A percentile compares a stretch with the other conserved stretches of the same genome.
Evolutionary conservation across 768 basidiomycete genomes (phyloP).

Genomic region (Agrocybe praecox): DNA sequence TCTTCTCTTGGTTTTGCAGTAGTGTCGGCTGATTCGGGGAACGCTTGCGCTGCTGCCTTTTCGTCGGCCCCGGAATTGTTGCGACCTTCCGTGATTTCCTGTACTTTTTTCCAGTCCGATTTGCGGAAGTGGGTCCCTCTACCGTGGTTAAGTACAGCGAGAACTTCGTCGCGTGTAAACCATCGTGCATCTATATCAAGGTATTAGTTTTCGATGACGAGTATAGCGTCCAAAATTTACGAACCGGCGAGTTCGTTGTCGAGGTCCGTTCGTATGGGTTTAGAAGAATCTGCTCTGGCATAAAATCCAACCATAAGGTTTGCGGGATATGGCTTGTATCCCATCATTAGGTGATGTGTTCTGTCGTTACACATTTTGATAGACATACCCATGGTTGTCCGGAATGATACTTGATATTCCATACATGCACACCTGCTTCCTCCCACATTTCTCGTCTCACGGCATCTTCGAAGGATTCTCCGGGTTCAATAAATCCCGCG

Average conservation of each 20-base stretch:
- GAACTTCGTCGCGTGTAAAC: conserved; percentile 79
- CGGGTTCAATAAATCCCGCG: conserved; percentile 94
- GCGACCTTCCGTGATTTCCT: conserved; percentile 39
- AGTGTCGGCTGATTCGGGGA: conserved; percentile 1
- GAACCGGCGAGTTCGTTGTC: conserved; percentile 94
- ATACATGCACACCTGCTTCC: conserved; percentile 89
- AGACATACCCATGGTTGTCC: conserved; percentile 79
- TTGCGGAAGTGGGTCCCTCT: conserved; percentile 50
- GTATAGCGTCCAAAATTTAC: conserved; percentile 19
- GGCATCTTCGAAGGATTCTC: conserved; percentile 93
- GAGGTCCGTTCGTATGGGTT: conserved; percentile 81
- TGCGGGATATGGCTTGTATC: conserved; percentile 79
- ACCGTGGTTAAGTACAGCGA: conserved; percentile 58
- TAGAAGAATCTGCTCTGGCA: conserved; percentile 70
- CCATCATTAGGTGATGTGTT: neutral
- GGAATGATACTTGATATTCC: conserved; percentile 84
- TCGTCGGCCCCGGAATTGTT: neutral
- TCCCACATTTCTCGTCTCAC: conserved; percentile 94
- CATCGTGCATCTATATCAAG: conserved; percentile 74
- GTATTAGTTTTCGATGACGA: neutral
- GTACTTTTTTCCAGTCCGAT: conserved; percentile 52
- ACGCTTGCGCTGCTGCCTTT: conserved; percentile 17
- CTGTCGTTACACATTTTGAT: neutral
- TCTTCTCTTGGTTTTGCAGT: conserved; percentile 16
- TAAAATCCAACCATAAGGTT: conserved; percentile 92